Percentiles rank a stretch among this genome's conserved stretches.
Evolutionary conservation across 2,329 filamentous ascomycete genomes (phyloP).

Genomic region (Arachnopeziza araneosa): DNA sequence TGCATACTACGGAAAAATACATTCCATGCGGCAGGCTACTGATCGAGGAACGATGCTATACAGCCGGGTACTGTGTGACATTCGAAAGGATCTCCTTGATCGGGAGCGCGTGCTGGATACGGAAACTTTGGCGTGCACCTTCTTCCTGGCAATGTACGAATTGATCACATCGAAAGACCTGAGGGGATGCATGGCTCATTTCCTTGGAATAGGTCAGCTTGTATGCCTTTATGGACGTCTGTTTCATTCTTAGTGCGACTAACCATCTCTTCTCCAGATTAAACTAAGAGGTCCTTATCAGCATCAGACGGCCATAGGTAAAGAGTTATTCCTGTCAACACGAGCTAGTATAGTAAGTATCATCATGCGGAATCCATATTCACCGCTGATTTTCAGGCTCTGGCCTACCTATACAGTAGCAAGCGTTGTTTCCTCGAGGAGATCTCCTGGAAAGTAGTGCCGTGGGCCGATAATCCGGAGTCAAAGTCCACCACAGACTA

Average conservation of each 20-base stretch:
- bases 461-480: conserved; percentile 4
- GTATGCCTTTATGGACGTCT: not conserved
- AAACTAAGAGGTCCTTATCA: not conserved
- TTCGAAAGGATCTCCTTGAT: not conserved
- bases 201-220: not conserved
- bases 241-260: not conserved
- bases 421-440: conserved; percentile 9
- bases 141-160: not conserved
- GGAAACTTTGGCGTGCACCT: not conserved
- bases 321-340: not conserved
- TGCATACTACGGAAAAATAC: not conserved
- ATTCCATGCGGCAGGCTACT: not conserved
- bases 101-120: not conserved
- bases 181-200: not conserved
- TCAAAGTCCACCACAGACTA: not conserved
- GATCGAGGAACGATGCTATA: not conserved
- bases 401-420: conserved; percentile 1
- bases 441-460: conserved; percentile 7
- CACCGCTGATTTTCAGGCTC: not conserved
- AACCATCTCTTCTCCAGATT: not conserved
- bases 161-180: not conserved
- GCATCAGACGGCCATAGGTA: not conserved
- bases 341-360: not conserved
- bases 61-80: not conserved
- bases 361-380: not conserved